These are phyloP conservation scores for Endocalyx cinctus DNA, from an alignment of 2,329 filamentous ascomycete species.

Conservation along the genomic window DNA sequence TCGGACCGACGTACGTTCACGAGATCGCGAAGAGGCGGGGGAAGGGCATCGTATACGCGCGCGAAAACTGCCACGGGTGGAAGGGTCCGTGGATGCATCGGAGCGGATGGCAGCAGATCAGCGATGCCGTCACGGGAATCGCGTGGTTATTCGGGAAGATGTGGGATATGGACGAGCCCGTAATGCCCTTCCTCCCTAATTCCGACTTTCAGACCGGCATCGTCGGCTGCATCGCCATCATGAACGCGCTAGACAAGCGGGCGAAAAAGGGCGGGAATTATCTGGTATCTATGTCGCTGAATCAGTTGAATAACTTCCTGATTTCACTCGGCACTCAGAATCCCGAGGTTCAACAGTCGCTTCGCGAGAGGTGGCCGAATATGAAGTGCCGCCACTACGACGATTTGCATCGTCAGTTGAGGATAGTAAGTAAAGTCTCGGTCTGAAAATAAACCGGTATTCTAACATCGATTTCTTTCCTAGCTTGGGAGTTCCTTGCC, in stretches of 20 bases:
- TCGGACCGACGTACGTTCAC: conserved; percentile 20
- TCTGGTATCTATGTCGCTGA: conserved; percentile 26
- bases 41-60: conserved; percentile 26
- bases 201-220: conserved; percentile 28
- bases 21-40: conserved; percentile 20
- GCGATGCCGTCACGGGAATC: conserved; percentile 23
- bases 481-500: conserved; percentile 17
- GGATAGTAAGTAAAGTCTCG: conserved; percentile 17
- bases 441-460: neutral
- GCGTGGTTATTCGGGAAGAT: conserved; percentile 25
- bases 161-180: conserved; percentile 22
- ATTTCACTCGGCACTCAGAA: conserved; percentile 23
- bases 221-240: conserved; percentile 23
- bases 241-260: conserved; percentile 21
- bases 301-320: conserved; percentile 26
- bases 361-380: conserved; percentile 22
- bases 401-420: conserved; percentile 26
- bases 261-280: conserved; percentile 22
- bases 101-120: conserved; percentile 30
- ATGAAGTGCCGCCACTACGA: conserved; percentile 24
- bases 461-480: neutral
- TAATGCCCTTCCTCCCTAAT: conserved; percentile 26
- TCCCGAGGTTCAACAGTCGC: conserved; percentile 15
- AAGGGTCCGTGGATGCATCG: conserved; percentile 26
- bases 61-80: conserved; percentile 33